A percentile compares a stretch with the other conserved stretches of the same genome.
phyloP scores from a whole-genome alignment of 2,329 filamentous ascomycete genomes.

The Penicillium janthinellum region DNA sequence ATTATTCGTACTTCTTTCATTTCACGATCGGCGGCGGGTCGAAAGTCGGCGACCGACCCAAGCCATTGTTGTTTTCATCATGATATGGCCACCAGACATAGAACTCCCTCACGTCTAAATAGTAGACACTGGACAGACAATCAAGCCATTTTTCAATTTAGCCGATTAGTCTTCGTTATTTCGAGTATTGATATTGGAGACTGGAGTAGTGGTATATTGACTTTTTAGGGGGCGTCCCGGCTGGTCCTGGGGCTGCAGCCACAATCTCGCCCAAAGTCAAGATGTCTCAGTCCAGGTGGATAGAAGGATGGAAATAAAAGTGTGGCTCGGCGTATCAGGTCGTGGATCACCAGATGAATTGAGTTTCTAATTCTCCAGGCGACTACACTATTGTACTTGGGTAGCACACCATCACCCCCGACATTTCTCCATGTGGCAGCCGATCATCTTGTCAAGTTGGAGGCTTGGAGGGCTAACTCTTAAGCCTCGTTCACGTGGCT shows the following conservation, averaged over 20 bases:
- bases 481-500: constrained; percentile 19
- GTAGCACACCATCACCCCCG: constrained; percentile 10
- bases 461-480: neutral
- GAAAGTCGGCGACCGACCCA: neutral
- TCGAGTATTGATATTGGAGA: too few relatives aligned
- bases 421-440: constrained; percentile 17
- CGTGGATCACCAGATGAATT: neutral
- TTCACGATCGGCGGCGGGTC: neutral
- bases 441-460: constrained; percentile 8
- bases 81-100: neutral
- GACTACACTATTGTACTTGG: neutral
- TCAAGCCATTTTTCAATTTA: neutral
- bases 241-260: neutral
- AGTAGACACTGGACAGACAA: neutral
- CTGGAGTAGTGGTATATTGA: neutral
- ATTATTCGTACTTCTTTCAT: neutral
- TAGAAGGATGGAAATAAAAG: neutral
- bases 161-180: neutral
- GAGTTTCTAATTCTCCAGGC: neutral
- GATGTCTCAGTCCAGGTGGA: constrained; percentile 13
- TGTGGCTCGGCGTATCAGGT: constrained; percentile 17
- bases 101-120: too few relatives aligned
- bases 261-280: constrained; percentile 6
- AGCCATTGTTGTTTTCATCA: neutral
- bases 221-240: neutral